Base-by-base conservation (phyloP, 1,139 yeast genomes). In the Zygotorulaspora mrakii region DNA sequence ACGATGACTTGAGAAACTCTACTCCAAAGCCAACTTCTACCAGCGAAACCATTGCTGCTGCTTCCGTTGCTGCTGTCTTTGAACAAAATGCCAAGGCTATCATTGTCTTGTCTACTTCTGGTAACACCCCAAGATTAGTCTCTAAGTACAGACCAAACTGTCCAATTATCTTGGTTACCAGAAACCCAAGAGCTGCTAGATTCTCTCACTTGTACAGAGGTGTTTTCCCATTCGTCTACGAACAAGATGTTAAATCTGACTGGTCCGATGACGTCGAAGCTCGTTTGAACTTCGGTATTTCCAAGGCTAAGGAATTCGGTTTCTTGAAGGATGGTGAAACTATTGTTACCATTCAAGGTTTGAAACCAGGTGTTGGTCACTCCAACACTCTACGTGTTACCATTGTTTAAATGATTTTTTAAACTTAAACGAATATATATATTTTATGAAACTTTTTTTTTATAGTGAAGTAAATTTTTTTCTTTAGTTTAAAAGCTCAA, bases 341-440 rank as follows among this genome's bases (percentile, higher is more conserved):
- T 47, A 84, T 88, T 61, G 88, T 91, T 57, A 86, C 95, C 64
- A 84, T 91, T 66, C 98, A 91, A 77, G 98, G 98, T 68, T 91
- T 96, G 94, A 86, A 95, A 64, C 85, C 94, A 68, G 98, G 98
- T 72, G 77, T 89, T 53, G 99, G 98, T 66, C 96, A 91, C 79
- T 85, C 98, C 64, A 91, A 91, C 83, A 91, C 98, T 53, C 79
- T 91, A 70, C 91, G 97, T 77, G 68, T 74, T 53, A 58, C 73
- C 53, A 54, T 63, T 50, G 76, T 71, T 56, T 71, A 63, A 61
- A 42, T 42, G 28, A 34, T 26, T 39, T 28, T 28, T 28, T 28
- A 28, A 16, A 17, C 31, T 56, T 71, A 62, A 61, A 42, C 42
- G 28, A 34, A 31, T 41, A n/a, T n/a, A n/a, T n/a, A n/a, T n/a